Evolutionary conservation across 2,329 filamentous ascomycete genomes (phyloP).

Genomic region (Stagonosporopsis rhizophila): DNA sequence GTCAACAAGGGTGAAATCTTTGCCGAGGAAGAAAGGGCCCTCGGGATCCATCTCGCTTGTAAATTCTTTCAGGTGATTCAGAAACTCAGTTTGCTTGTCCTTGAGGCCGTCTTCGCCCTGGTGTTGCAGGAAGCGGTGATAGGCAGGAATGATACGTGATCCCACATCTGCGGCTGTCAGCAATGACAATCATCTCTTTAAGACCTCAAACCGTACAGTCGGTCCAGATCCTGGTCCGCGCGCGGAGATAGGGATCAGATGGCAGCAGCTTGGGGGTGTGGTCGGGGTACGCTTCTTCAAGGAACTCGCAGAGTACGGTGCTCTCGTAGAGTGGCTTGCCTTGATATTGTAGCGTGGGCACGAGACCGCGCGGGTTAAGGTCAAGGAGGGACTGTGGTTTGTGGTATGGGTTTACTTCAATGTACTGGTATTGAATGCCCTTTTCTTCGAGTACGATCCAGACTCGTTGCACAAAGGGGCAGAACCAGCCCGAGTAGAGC

Average conservation of each 20-base stretch:
- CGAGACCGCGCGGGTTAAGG: constrained; percentile 77
- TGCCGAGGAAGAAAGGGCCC: constrained; percentile 73
- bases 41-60: constrained; percentile 65
- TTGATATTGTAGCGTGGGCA: constrained; percentile 69
- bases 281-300: constrained; percentile 72
- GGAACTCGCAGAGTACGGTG: constrained; percentile 74
- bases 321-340: constrained; percentile 74
- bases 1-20: constrained; percentile 71
- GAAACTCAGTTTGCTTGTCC: constrained; percentile 65
- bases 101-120: constrained; percentile 51
- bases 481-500: constrained; percentile 80
- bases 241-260: constrained; percentile 67
- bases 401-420: constrained; percentile 74
- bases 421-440: constrained; percentile 74
- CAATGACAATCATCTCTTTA: not conserved
- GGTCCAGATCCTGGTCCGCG: constrained; percentile 73
- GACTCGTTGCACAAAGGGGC: constrained; percentile 69
- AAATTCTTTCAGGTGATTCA: constrained; percentile 66
- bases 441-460: constrained; percentile 80
- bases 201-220: constrained; percentile 58
- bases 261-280: constrained; percentile 64
- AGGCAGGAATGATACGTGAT: constrained; percentile 70
- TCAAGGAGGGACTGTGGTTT: constrained; percentile 72
- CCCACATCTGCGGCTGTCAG: constrained; percentile 56
- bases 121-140: constrained; percentile 65